phyloP scores from a whole-genome alignment of 2,329 filamentous ascomycete genomes.

The Fusarium phyllophilum region DNA sequence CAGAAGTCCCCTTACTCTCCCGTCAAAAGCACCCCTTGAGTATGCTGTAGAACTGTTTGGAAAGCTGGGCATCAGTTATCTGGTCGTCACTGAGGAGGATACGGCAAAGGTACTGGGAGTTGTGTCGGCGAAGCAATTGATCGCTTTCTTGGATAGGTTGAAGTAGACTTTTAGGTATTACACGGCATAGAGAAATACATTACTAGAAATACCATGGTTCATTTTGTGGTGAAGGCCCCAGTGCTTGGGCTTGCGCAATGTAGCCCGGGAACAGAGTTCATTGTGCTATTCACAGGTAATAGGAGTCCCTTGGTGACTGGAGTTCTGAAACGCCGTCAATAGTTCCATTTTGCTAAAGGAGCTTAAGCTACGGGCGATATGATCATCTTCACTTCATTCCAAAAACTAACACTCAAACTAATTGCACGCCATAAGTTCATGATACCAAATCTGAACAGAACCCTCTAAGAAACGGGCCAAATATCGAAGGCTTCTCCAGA shows the following conservation, averaged over 20 bases:
- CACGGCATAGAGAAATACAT: too few relatives aligned
- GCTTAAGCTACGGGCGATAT: too few relatives aligned
- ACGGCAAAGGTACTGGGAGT: constrained; percentile 15
- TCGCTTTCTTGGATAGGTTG: neutral
- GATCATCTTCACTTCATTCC: too few relatives aligned
- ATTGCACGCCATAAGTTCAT: too few relatives aligned
- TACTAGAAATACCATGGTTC: rapidly evolving
- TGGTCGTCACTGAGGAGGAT: constrained; percentile 6
- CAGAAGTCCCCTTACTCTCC: neutral
- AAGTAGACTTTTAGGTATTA: neutral
- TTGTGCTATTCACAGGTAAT: too few relatives aligned
- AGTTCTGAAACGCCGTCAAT: too few relatives aligned
- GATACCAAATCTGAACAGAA: too few relatives aligned
- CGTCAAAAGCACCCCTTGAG: constrained; percentile 13
- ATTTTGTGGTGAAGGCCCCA: rapidly evolving
- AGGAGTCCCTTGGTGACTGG: too few relatives aligned
- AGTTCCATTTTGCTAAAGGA: too few relatives aligned
- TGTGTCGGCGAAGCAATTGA: neutral
- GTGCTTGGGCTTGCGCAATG: neutral
- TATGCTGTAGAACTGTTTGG: constrained; percentile 21
- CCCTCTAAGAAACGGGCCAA: too few relatives aligned
- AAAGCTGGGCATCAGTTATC: neutral
- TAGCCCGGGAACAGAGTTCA: too few relatives aligned
- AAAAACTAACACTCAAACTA: too few relatives aligned
- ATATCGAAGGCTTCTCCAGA: neutral